These are phyloP conservation scores for Hypholoma sublateritium DNA, from an alignment of 768 basidiomycete genomes.

Conservation along the genomic window DNA sequence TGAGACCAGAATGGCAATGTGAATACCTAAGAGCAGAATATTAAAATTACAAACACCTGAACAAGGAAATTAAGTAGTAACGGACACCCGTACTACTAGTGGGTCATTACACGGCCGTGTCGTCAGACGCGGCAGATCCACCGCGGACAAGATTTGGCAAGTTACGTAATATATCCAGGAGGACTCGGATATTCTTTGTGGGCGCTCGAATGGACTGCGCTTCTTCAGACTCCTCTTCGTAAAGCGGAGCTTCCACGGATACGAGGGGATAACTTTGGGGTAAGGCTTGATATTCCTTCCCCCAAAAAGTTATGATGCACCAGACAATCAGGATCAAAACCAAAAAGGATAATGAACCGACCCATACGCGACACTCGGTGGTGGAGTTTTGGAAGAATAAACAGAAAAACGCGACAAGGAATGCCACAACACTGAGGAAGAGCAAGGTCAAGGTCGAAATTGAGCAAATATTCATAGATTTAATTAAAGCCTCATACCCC, in stretches of 20 bases:
- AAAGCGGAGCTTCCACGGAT: background rate
- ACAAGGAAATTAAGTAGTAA: no score
- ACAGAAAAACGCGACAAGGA: slow-evolving; percentile 18
- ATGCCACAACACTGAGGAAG: slow-evolving; percentile 18
- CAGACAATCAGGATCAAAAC: slow-evolving; percentile 34
- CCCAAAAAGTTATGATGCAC: slow-evolving; percentile 46
- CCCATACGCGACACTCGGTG: slow-evolving; percentile 7
- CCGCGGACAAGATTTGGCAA: no score
- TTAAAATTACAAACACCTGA: no score
- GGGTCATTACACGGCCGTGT: no score
- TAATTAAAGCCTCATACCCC: slow-evolving; percentile 23
- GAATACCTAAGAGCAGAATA: no score
- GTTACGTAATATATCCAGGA: no score
- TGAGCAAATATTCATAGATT: background rate
- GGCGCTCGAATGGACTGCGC: no score
- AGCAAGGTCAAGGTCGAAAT: background rate
- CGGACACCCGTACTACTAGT: no score
- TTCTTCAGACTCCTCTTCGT: no score
- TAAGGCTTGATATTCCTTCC: slow-evolving; percentile 19
- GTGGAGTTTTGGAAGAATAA: slow-evolving; percentile 17
- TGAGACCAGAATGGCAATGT: no score
- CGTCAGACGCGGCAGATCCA: no score
- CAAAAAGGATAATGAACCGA: slow-evolving; percentile 1
- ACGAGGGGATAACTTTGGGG: background rate
- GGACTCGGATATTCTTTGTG: no score